Conservation (phyloP, 768 basidiomycete species). For the Russula dissimulans region DNA sequence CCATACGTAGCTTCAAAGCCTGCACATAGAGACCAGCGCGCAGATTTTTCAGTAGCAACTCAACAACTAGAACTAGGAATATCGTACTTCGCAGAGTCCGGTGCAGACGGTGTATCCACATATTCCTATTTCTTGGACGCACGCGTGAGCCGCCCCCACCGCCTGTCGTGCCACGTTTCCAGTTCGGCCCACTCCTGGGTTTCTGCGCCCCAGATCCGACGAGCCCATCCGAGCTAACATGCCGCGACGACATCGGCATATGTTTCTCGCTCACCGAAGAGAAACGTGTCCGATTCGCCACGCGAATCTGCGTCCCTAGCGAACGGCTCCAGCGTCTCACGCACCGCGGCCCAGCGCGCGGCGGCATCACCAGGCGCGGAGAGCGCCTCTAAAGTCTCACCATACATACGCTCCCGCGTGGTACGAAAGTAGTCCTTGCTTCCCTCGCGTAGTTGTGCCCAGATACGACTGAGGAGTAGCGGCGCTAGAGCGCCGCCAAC, state of each 20-base stretch:
- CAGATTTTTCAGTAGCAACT: neutral
- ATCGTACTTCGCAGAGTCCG: neutral
- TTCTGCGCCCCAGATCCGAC: conserved; percentile 23
- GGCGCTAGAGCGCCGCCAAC: neutral
- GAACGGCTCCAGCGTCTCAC: conserved; percentile 26
- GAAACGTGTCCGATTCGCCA: conserved; percentile 13
- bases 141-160: conserved; percentile 19
- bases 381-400: conserved; percentile 31
- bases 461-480: conserved; percentile 7
- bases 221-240: conserved; percentile 26
- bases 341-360: conserved; percentile 32
- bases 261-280: conserved; percentile 30
- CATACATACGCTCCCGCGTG: conserved; percentile 29
- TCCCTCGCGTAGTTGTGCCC: conserved; percentile 26
- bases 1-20: neutral
- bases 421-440: conserved; percentile 34
- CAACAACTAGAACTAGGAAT: neutral
- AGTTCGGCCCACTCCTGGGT: conserved; percentile 37
- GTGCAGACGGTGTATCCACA: neutral
- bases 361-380: conserved; percentile 25
- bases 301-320: conserved; percentile 10
- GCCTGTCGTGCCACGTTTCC: conserved; percentile 31
- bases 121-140: conserved; percentile 11
- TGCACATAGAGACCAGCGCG: neutral
- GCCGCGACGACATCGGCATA: conserved; percentile 37